Conservation (phyloP, 345 rosid species). For the Anacardium occidentale region DNA sequence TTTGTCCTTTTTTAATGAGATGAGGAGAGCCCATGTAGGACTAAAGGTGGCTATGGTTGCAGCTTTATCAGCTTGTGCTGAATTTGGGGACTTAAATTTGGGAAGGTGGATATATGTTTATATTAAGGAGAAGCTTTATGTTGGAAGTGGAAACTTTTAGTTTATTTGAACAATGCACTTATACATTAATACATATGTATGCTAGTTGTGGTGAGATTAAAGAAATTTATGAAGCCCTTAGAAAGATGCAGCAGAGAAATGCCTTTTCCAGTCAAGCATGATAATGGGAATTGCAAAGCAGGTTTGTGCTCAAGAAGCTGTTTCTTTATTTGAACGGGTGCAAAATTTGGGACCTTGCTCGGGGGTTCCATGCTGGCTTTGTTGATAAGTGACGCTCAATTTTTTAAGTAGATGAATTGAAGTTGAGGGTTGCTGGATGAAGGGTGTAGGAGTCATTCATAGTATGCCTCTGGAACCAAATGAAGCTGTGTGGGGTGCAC, state of each 20-base stretch:
- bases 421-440: slow-evolving; percentile 40
- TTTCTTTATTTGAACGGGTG: slow-evolving; percentile 41
- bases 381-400: slow-evolving; percentile 30
- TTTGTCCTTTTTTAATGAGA: slow-evolving; percentile 31
- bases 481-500: slow-evolving; percentile 40
- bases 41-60: slow-evolving; percentile 36
- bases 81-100: slow-evolving; percentile 34
- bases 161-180: slow-evolving; percentile 40
- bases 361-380: slow-evolving; percentile 45
- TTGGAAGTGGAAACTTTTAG: slow-evolving; percentile 17
- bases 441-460: slow-evolving; percentile 34
- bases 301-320: slow-evolving; percentile 39
- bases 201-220: slow-evolving; percentile 46
- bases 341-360: slow-evolving; percentile 34
- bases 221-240: slow-evolving; percentile 35
- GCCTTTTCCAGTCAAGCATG: slow-evolving; percentile 40
- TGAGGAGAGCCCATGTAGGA: slow-evolving; percentile 35
- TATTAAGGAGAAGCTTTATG: slow-evolving; percentile 16
- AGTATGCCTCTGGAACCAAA: slow-evolving; percentile 45
- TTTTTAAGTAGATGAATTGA: slow-evolving; percentile 32
- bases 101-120: slow-evolving; percentile 43
- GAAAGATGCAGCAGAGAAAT: slow-evolving; percentile 31
- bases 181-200: slow-evolving; percentile 48
- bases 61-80: slow-evolving; percentile 44
- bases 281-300: slow-evolving; percentile 42